phyloP scores from a whole-genome alignment of 257 asterid species.

The Perilla frutescens region DNA sequence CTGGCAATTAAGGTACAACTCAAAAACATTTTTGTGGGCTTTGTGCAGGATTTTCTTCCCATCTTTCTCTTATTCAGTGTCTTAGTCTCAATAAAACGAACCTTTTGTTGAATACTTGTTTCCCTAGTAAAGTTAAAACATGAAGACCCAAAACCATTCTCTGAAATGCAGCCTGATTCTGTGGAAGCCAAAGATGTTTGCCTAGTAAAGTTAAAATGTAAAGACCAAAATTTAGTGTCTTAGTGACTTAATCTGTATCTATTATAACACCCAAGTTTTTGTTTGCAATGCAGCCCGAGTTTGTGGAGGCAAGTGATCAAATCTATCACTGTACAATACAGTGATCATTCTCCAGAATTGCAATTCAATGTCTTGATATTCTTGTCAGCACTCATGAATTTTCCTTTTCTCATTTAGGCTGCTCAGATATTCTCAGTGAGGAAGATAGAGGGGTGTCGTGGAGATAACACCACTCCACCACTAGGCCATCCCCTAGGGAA shows the following conservation, averaged over 20 bases:
- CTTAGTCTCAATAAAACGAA: too few relatives aligned
- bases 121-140: too few relatives aligned
- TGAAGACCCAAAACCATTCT: too few relatives aligned
- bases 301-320: slow-evolving; percentile 53
- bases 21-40: background rate
- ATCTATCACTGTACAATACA: too few relatives aligned
- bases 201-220: background rate
- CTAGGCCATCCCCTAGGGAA: too few relatives aligned
- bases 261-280: background rate
- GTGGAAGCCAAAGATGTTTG: slow-evolving; percentile 45
- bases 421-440: too few relatives aligned
- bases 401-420: too few relatives aligned
- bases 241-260: background rate
- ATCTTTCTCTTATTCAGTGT: background rate
- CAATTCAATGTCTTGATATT: too few relatives aligned
- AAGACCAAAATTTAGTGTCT: background rate
- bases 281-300: slow-evolving; percentile 64
- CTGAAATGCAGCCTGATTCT: slow-evolving; percentile 64
- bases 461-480: too few relatives aligned
- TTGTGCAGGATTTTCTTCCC: background rate
- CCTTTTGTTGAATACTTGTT: background rate
- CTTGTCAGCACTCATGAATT: too few relatives aligned
- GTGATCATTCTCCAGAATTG: too few relatives aligned
- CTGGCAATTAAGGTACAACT: slow-evolving; percentile 69
- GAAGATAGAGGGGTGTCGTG: too few relatives aligned